Evolutionary conservation across 2,329 filamentous ascomycete genomes (phyloP).

Genomic region (Nannizzia gypsea): DNA sequence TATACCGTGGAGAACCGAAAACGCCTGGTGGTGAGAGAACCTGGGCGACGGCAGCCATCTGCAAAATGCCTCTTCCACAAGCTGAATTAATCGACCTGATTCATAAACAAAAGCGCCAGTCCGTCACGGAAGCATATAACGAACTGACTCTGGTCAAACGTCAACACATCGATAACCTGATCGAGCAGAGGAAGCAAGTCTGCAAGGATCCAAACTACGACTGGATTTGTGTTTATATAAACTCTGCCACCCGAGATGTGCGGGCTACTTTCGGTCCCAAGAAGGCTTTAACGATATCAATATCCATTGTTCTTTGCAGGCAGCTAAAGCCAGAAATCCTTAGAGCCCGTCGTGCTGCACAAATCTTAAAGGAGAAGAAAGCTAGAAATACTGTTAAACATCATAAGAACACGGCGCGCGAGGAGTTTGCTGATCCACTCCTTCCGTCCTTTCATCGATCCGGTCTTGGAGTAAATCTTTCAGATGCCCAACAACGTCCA

Average conservation of each 20-base stretch:
- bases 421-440: not conserved
- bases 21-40: constrained; percentile 20
- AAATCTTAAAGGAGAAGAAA: not conserved
- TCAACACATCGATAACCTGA: constrained; percentile 26
- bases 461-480: not conserved
- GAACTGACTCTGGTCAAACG: constrained; percentile 21
- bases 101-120: constrained; percentile 22
- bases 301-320: not conserved
- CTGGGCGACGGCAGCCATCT: constrained; percentile 23
- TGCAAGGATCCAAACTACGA: constrained; percentile 22
- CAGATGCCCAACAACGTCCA: not conserved
- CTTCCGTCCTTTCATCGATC: not conserved
- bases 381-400: not conserved
- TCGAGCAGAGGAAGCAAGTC: constrained; percentile 21
- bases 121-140: constrained; percentile 22
- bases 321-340: not conserved
- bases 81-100: constrained; percentile 22
- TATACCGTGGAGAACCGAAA: constrained; percentile 23
- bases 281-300: not conserved
- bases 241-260: constrained; percentile 20
- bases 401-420: not conserved
- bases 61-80: constrained; percentile 24
- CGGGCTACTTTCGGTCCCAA: not conserved
- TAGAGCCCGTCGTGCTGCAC: not conserved
- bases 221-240: constrained; percentile 30